Percentiles rank a stretch among this genome's conserved stretches.
phyloP scores from a whole-genome alignment of 2,329 filamentous ascomycete species.

The Fusarium sublunatum region DNA sequence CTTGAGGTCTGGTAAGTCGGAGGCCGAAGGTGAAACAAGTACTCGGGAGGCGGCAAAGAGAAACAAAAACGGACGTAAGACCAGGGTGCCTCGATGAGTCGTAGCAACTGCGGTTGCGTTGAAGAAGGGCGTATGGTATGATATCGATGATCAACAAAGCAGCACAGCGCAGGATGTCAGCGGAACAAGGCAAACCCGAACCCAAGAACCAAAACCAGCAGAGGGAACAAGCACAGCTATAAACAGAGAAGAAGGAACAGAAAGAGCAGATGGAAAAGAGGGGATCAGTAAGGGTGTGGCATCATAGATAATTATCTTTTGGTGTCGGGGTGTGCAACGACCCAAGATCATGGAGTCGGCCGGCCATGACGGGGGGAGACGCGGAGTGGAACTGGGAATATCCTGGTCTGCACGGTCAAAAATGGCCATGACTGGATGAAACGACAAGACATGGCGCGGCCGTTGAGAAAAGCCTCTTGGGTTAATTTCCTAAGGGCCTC shows the following conservation, averaged over 20 bases:
- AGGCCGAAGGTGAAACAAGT: constrained; percentile 33
- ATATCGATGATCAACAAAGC: constrained; percentile 36
- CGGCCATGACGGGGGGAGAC: constrained; percentile 25
- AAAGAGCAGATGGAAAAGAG: constrained; percentile 16
- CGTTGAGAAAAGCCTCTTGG: constrained; percentile 33
- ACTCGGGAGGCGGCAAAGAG: constrained; percentile 17
- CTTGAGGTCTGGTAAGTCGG: constrained; percentile 11
- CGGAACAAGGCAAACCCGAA: constrained; percentile 29
- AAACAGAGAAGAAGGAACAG: constrained; percentile 14
- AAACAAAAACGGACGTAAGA: constrained; percentile 18
- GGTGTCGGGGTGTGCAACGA: constrained; percentile 20
- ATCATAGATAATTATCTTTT: constrained; percentile 29
- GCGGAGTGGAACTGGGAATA: constrained; percentile 39
- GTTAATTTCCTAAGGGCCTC: constrained; percentile 45
- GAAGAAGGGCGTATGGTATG: constrained; percentile 8
- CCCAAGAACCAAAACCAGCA: constrained; percentile 16
- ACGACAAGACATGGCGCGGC: constrained; percentile 38
- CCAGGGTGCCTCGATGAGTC: constrained; percentile 30
- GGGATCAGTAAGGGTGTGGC: constrained; percentile 31
- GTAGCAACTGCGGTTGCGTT: constrained; percentile 14
- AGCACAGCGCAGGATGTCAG: constrained; percentile 31
- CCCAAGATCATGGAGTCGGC: constrained; percentile 37
- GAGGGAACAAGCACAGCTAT: constrained; percentile 18
- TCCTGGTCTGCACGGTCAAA: constrained; percentile 30
- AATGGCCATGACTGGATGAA: constrained; percentile 41